Conservation (phyloP, 177 flowering plant genomes). For the Vitis hybrid region DNA sequence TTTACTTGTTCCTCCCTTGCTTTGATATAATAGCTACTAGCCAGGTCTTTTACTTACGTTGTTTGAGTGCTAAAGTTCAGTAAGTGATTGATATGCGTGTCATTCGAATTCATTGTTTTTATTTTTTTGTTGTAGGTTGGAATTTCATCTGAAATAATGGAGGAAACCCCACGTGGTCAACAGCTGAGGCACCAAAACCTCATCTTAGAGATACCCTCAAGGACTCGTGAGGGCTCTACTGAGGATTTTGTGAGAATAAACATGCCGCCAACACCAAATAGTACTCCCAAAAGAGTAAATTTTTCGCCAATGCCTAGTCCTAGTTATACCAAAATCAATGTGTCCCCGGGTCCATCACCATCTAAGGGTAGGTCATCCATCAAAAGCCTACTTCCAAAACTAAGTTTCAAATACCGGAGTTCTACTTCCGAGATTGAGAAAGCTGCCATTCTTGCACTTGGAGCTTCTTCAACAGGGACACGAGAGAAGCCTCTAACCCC, state of each 20-base stretch:
- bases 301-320: conserved; percentile 64
- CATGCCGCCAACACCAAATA: conserved; percentile 50
- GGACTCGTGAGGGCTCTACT: conserved; percentile 28
- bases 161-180: conserved; percentile 37
- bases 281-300: conserved; percentile 49
- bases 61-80: background rate
- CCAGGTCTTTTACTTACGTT: too few relatives aligned
- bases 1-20: too few relatives aligned
- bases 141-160: conserved; percentile 47
- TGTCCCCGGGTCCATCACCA: conserved; percentile 44
- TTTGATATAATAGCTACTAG: too few relatives aligned
- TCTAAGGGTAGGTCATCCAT: conserved; percentile 51
- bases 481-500: conserved; percentile 35
- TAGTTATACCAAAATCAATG: conserved; percentile 24
- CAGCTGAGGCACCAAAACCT: conserved; percentile 26
- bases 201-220: conserved; percentile 44
- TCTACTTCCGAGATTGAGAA: conserved; percentile 59
- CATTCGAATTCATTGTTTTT: background rate
- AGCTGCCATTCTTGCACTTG: conserved; percentile 55
- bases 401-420: conserved; percentile 61
- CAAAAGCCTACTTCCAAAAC: conserved; percentile 59
- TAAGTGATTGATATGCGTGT: background rate
- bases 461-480: conserved; percentile 34
- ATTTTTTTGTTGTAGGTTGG: conserved; percentile 37
- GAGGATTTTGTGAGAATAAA: conserved; percentile 52